A percentile compares a stretch with the other conserved stretches of the same genome.
phyloP scores from a whole-genome alignment of 2,329 filamentous ascomycete genomes.

The Aspergillus pseudotamarii region DNA sequence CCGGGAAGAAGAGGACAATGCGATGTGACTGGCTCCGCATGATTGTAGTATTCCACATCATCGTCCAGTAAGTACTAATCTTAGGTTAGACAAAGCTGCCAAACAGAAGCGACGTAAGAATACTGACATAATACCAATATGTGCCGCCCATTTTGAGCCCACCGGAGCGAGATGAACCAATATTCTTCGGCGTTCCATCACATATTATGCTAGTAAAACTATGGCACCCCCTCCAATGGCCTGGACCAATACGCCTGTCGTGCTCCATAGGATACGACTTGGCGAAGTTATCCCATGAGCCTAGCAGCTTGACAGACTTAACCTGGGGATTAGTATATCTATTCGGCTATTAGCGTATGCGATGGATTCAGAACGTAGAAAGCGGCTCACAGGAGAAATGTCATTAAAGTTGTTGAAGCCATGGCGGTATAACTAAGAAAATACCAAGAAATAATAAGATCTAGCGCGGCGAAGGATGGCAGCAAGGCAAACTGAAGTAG shows the following conservation, averaged over 20 bases:
- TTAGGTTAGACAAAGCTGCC: conserved; percentile 26
- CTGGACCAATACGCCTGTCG: conserved; percentile 72
- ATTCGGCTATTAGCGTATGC: conserved; percentile 20
- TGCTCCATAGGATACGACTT: conserved; percentile 78
- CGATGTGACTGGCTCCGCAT: conserved; percentile 71
- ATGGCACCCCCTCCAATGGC: conserved; percentile 86
- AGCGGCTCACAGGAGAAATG: conserved; percentile 39
- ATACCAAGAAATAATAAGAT: conserved; percentile 1
- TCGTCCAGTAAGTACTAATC: conserved; percentile 80
- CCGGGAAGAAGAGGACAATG: conserved; percentile 84
- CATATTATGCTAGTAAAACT: conserved; percentile 82
- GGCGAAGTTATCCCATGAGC: conserved; percentile 94
- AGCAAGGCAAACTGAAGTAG: conserved; percentile 10
- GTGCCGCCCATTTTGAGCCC: conserved; percentile 89
- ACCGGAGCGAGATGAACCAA: conserved; percentile 65
- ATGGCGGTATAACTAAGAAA: conserved; percentile 24
- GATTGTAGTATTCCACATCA: conserved; percentile 74
- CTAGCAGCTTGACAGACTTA: conserved; percentile 74
- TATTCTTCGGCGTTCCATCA: conserved; percentile 65
- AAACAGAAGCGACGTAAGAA: neutral
- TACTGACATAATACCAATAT: conserved; percentile 91
- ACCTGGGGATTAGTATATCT: conserved; percentile 43
- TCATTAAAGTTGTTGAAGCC: conserved; percentile 41
- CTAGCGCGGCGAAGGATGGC: conserved; percentile 7
- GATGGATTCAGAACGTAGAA: neutral